Evolutionary conservation across 768 basidiomycete genomes (phyloP).

Genomic region (Mycena latifolia): DNA sequence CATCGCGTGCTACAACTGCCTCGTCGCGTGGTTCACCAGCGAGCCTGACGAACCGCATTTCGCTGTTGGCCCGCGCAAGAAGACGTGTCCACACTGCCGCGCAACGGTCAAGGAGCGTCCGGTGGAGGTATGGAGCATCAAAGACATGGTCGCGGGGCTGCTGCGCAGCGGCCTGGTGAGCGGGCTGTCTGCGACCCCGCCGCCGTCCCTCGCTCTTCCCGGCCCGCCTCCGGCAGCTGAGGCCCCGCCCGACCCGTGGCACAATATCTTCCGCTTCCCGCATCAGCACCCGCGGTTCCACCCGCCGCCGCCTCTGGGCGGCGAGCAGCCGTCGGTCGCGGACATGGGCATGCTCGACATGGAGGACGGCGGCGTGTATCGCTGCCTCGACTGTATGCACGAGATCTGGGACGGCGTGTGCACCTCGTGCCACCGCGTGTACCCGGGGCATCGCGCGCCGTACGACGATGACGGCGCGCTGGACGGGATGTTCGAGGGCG

Average conservation of each 20-base stretch:
- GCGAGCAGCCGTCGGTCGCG: constrained; percentile 44
- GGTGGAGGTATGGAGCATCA: constrained; percentile 79
- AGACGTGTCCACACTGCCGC: constrained; percentile 86
- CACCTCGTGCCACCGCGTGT: constrained; percentile 68
- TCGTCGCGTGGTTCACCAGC: constrained; percentile 82
- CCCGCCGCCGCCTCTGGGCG: constrained; percentile 28
- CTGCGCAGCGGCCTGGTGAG: constrained; percentile 65
- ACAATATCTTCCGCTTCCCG: constrained; percentile 65
- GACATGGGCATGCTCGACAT: constrained; percentile 75
- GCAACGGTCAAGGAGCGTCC: constrained; percentile 69
- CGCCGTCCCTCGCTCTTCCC: constrained; percentile 43
- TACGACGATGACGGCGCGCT: constrained; percentile 47
- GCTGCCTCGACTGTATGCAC: constrained; percentile 82
- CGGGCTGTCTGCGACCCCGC: constrained; percentile 42
- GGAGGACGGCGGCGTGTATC: constrained; percentile 83
- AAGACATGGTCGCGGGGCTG: constrained; percentile 68
- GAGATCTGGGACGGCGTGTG: constrained; percentile 83
- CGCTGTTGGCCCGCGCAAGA: constrained; percentile 60
- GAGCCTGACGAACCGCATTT: constrained; percentile 60
- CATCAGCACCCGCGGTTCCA: constrained; percentile 40
- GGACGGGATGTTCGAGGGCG: constrained; percentile 10
- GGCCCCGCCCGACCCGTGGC: constrained; percentile 69
- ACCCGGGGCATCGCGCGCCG: constrained; percentile 63
- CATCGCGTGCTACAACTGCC: constrained; percentile 76
- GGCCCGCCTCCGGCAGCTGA: constrained; percentile 37